Conservation (phyloP, 176 grass and related monocot genomes). For the Avena eriantha region DNA sequence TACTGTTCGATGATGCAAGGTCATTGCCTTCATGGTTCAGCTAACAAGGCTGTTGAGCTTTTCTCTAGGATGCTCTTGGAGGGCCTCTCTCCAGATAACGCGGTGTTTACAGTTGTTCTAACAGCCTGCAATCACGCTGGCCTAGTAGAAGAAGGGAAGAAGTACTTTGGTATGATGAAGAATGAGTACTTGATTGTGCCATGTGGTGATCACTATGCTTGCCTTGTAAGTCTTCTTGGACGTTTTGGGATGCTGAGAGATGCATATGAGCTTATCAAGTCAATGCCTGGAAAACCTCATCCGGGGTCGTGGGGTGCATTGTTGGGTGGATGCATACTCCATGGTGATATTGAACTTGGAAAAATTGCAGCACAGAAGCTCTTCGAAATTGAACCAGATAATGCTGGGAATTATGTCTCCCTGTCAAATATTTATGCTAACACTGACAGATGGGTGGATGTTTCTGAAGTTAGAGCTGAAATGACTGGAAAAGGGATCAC, state of each 20-base stretch:
- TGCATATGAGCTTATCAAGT: conserved; percentile 74
- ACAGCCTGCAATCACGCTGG: conserved; percentile 83
- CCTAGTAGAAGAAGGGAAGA: conserved; percentile 83
- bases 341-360: conserved; percentile 74
- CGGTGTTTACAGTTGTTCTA: conserved; percentile 81
- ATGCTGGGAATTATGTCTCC: conserved; percentile 89
- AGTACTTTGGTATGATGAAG: conserved; percentile 74
- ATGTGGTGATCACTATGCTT: conserved; percentile 80
- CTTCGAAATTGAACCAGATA: conserved; percentile 82
- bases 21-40: conserved; percentile 80
- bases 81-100: conserved; percentile 68
- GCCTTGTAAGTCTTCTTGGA: conserved; percentile 85
- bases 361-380: conserved; percentile 76
- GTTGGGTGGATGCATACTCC: conserved; percentile 69
- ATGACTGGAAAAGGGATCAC: conserved; percentile 75
- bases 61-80: conserved; percentile 79
- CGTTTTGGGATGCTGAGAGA: conserved; percentile 68
- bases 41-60: conserved; percentile 79
- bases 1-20: conserved; percentile 97
- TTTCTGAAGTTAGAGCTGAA: conserved; percentile 70
- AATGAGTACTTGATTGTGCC: conserved; percentile 67
- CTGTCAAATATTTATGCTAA: conserved; percentile 94
- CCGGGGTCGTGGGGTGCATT: conserved; percentile 92
- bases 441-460: conserved; percentile 80
- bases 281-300: conserved; percentile 73